Base-by-base conservation (phyloP, 2,329 filamentous ascomycete genomes). In the Ophiostoma fasciatum region DNA sequence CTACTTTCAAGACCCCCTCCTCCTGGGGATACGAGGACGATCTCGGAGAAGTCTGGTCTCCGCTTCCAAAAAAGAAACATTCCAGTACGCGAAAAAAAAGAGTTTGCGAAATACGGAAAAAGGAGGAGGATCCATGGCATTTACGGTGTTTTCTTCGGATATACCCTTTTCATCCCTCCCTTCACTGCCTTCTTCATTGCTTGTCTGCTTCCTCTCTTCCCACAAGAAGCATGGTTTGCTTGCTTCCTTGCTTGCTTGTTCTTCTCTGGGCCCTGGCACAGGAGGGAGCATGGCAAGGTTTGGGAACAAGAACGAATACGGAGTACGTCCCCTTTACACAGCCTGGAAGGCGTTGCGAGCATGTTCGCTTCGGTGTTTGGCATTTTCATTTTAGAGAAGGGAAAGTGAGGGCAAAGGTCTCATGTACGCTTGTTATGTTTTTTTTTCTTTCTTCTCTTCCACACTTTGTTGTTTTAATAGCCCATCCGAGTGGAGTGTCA, bases 301-400 rank as follows among this genome's bases (percentile, higher is more conserved):
- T 12, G 5, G 23, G 11, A 26, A 28, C 14, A 28, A 6, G n/a
- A 7, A 10, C 4, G 7, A 28, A 4, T 28, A 11, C 11, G 11
- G 6, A 4, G n/a, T n/a, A n/a, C n/a, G n/a, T 6, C 18, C 14
- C 11, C 13, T 20, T 11, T 28, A 20, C 9, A 22, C 23, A 30
- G n/a, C 37, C 33, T 26, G 33, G 29, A 21, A n/a, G 37, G 37
- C 37, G 37, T 39, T 33, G 33, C n/a, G n/a, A 33, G 28, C 37
- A 39, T 36, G 12, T 13, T 21, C 28, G 5, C 28, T 30, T 17
- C n/a, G 29, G 29, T 36, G 30, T 36, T 26, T n/a, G n/a, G 5
- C 22, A 23, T 28, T 28, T 14, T 28, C 10, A 14, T 25, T n/a
- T 17, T 23, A 25, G 31, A 33, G 17, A 18, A 25, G 9, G 26